Conservation (phyloP, 2,329 filamentous ascomycete genomes). For the Cercospora janseana region DNA sequence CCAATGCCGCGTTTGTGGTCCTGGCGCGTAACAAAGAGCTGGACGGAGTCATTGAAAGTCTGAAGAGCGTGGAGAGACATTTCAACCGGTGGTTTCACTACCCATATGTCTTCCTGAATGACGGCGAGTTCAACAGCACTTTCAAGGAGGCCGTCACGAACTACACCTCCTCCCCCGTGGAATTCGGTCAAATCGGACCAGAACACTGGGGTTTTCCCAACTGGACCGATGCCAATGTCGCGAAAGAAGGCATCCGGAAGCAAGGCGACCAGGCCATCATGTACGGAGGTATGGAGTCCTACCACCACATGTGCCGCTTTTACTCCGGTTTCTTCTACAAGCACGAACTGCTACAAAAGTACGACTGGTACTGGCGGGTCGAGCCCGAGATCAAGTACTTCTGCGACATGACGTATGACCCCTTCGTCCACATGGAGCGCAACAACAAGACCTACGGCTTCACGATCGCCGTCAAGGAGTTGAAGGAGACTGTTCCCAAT, state of each 20-base stretch:
- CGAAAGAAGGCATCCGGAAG: constrained; percentile 92
- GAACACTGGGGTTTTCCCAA: constrained; percentile 96
- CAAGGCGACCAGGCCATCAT: constrained; percentile 97
- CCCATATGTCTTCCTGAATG: constrained; percentile 96
- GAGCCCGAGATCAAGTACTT: constrained; percentile 99
- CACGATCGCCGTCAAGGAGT: constrained; percentile 96
- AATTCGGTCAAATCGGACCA: constrained; percentile 89
- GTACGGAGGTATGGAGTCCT: constrained; percentile 98
- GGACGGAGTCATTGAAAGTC: constrained; percentile 90
- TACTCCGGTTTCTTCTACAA: constrained; percentile 99
- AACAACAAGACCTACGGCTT: constrained; percentile 98
- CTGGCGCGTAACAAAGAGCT: constrained; percentile 94
- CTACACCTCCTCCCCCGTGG: constrained; percentile 81
- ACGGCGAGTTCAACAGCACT: constrained; percentile 91
- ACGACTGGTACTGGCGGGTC: constrained; percentile 99
- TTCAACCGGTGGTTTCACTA: constrained; percentile 99
- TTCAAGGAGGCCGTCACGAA: constrained; percentile 88
- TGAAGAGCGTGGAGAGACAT: constrained; percentile 96
- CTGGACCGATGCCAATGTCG: constrained; percentile 91
- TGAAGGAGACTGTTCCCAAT: constrained; percentile 96
- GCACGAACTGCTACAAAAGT: constrained; percentile 89
- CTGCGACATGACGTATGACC: constrained; percentile 98
- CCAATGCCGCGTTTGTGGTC: constrained; percentile 94
- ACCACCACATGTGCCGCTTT: constrained; percentile 98
- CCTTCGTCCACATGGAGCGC: constrained; percentile 91